Base-by-base conservation (phyloP, 805 yeast genomes). In the Isabelozyma rhagii region DNA sequence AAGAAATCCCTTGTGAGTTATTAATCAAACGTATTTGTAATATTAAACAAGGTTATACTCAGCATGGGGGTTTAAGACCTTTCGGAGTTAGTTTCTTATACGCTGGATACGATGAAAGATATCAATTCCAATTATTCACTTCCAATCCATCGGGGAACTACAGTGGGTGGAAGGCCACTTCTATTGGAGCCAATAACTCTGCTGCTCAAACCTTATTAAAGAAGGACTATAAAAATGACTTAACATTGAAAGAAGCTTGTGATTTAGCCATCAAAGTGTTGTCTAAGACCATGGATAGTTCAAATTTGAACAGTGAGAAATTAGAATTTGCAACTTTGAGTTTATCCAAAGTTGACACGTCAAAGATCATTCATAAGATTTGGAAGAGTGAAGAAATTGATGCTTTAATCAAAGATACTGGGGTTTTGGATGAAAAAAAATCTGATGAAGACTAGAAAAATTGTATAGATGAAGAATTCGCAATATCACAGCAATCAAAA, bases 71-170 rank as follows among this genome's bases (percentile, higher is more conserved):
- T 38, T 80, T 94, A 62, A 86, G 99, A 70, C 99, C 99, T 17
- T 94, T 91, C 67, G 99, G 99, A 62, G 99, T 94, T 40, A 87
- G 96, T 47, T 92, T 94, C 70, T 81, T 94, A 52, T 94, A 89
- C 64, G 99, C 98, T 5, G 99, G 99, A 7, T 87, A 85, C 63
- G 99, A 94, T 67, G 93, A 90, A 47, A 75, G 89, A 61, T 85
- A 85, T 61, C 91, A 91, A 31, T 94, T 87, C 77, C 99, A 94
- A 69, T 77, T 94, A 57, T 94, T 85, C 72, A 92, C 97, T 5
- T 87, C 96, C 21, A 94, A 94, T 66, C 99, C 99, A 11, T 89
- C 97, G 0, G 99, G 99, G 27, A 94, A 94, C 72, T 94, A 92
- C 68, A 83, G 96, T 17, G 98, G 99, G 25, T 94, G 99, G 99